These are phyloP conservation scores for Venturia carpophila DNA, from an alignment of 2,329 filamentous ascomycete genomes.

Conservation along the genomic window DNA sequence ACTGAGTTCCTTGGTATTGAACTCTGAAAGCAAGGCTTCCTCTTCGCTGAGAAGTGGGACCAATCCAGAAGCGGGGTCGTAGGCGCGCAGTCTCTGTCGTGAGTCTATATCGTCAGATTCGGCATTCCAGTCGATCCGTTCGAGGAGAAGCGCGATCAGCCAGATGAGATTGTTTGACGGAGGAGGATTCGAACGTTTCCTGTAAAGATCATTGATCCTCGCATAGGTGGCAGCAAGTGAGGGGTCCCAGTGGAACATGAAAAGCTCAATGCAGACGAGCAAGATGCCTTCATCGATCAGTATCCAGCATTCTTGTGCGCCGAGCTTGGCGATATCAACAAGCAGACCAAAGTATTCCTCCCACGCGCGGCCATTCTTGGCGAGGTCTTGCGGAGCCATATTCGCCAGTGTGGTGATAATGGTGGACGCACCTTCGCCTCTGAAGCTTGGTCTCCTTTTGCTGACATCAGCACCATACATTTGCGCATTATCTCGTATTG, in stretches of 20 bases:
- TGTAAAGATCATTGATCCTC: constrained; percentile 2
- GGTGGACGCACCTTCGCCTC: not conserved
- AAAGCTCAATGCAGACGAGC: constrained; percentile 14
- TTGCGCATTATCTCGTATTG: not conserved
- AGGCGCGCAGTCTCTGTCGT: not conserved
- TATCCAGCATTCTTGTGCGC: constrained; percentile 14
- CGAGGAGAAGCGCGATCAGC: constrained; percentile 4
- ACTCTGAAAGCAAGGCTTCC: not conserved
- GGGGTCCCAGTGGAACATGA: not conserved
- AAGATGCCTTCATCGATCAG: constrained; percentile 16
- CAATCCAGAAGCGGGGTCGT: not conserved
- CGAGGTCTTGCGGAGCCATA: constrained; percentile 16
- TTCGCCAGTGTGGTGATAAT: constrained; percentile 12
- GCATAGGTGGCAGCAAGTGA: not conserved
- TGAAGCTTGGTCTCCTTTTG: not conserved
- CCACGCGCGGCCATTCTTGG: constrained; percentile 16
- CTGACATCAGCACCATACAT: constrained; percentile 17
- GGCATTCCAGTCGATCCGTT: constrained; percentile 12
- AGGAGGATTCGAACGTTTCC: not conserved
- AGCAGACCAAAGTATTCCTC: constrained; percentile 19
- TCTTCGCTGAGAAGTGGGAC: constrained; percentile 12
- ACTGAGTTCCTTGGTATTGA: constrained; percentile 3
- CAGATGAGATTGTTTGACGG: constrained; percentile 14
- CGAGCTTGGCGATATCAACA: constrained; percentile 16
- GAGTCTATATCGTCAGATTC: not conserved